These are phyloP conservation scores for Myrica gale DNA, from an alignment of 306 rosid genomes.

Conservation along the genomic window DNA sequence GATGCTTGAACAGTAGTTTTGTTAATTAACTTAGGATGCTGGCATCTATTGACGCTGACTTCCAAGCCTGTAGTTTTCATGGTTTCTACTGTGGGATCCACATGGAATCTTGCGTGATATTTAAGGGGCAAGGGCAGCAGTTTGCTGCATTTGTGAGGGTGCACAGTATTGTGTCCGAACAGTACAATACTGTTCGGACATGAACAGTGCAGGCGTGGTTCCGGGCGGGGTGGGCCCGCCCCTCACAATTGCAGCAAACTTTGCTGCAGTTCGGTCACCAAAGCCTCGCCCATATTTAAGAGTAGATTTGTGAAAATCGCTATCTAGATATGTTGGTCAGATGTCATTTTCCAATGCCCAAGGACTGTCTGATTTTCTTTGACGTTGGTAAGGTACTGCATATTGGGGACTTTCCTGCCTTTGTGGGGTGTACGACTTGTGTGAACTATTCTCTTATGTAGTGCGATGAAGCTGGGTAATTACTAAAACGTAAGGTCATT, in stretches of 20 bases:
- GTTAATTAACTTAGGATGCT: background rate
- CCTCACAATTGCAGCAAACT: too few species aligned
- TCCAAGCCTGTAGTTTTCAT: background rate
- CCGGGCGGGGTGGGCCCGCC: too few species aligned
- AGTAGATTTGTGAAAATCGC: background rate
- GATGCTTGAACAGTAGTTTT: background rate
- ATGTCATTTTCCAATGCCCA: background rate
- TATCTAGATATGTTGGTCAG: background rate
- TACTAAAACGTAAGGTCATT: background rate
- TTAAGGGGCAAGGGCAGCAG: too few species aligned
- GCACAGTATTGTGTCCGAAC: too few species aligned
- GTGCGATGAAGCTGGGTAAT: background rate
- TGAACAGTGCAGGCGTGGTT: too few species aligned
- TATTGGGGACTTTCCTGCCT: background rate
- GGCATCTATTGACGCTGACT: background rate
- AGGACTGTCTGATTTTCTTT: background rate
- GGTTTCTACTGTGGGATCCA: conserved; percentile 1
- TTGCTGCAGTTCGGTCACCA: too few species aligned
- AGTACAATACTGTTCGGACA: too few species aligned
- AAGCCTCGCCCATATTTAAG: too few species aligned
- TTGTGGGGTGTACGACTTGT: background rate
- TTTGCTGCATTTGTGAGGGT: too few species aligned
- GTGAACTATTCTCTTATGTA: background rate
- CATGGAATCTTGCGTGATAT: background rate
- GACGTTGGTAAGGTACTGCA: background rate